Evolutionary conservation across 164 flowering plant species (phyloP), one percentile per base, ranked within the genome.

Genomic region (Magnolia officinalis): DNA sequence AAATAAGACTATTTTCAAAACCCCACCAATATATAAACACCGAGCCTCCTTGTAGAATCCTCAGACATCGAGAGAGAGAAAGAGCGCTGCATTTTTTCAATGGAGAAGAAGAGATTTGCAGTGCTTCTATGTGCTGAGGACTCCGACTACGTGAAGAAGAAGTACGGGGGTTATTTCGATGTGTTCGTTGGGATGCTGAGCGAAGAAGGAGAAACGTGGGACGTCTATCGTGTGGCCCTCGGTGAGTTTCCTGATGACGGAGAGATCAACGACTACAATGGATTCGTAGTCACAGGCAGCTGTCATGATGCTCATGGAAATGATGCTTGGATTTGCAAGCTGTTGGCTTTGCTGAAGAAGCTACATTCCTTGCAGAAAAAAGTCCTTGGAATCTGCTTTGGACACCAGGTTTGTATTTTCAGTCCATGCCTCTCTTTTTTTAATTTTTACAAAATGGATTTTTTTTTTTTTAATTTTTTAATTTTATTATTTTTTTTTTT

Each of bases 251-350:
- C 98, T 8, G 84, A 77, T 6, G 96, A 93, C 19, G 86, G 82
- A 0, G 89, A 85, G 50, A 73, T 95, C 69, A 86, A 55, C 0
- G n/a, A 1, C 1, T 90, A 83, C 69, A 94, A 92, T 59, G 98
- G 98, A 0, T 93, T 92, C 64, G 98, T 95, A 0, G 85, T 95
- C 81, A 88, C 91, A 8, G 98, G 98, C 0, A 95, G 98, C 82
- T 90, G 93, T 77, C 84, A 63, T 71, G 98, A 93, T 76, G 98
- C 98, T 13, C 88, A 92, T 78, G 91, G 90, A 2, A 83, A 92
- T 70, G 93, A 93, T 69, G 63, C 23, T 9, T 95, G 98, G 97
- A 88, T 95, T 84, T 81, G 84, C 45, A 81, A 78, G 75, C 85
- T 95, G n/a, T 8, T 91, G 63, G 52, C 58, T 14, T 77, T 95